These are phyloP conservation scores for Lanzia echinophila DNA, from an alignment of 2,329 filamentous ascomycete genomes.

Conservation along the genomic window DNA sequence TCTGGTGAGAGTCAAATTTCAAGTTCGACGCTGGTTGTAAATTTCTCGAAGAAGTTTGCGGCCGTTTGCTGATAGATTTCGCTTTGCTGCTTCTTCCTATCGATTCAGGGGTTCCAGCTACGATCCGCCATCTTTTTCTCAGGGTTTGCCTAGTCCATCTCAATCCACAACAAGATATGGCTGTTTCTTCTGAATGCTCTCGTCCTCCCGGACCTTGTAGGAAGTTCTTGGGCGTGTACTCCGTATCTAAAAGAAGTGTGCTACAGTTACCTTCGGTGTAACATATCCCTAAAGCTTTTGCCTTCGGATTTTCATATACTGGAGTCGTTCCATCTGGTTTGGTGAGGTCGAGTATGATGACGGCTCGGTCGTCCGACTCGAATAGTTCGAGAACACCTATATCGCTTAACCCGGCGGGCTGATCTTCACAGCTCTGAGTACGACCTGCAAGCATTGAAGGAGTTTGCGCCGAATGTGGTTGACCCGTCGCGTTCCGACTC, in stretches of 20 bases:
- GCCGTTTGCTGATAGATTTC: slow-evolving; percentile 8
- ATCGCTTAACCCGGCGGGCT: slow-evolving; percentile 5
- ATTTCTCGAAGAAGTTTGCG: neutral
- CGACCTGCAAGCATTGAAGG: no score
- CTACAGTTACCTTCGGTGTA: neutral
- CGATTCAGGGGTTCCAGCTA: slow-evolving; percentile 13
- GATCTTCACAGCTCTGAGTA: slow-evolving; percentile 25
- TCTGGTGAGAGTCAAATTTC: neutral
- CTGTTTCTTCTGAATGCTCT: neutral
- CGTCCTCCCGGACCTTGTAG: neutral
- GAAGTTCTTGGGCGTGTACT: neutral
- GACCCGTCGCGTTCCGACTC: no score
- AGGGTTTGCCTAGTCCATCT: slow-evolving; percentile 19
- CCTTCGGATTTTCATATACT: slow-evolving; percentile 17
- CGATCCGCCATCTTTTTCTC: slow-evolving; percentile 19
- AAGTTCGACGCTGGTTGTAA: neutral
- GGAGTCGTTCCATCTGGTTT: slow-evolving; percentile 10
- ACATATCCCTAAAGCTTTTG: slow-evolving; percentile 3
- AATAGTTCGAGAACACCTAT: slow-evolving; percentile 20
- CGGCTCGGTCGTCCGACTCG: slow-evolving; percentile 19
- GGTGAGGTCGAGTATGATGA: slow-evolving; percentile 20
- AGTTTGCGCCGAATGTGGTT: no score
- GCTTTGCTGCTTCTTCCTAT: slow-evolving; percentile 7
- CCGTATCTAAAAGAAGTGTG: neutral
- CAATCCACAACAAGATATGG: slow-evolving; percentile 13